Percentiles rank a stretch among this genome's conserved stretches.
Evolutionary conservation across 305 asterid species (phyloP).

Genomic region (Fraxinus greggii): DNA sequence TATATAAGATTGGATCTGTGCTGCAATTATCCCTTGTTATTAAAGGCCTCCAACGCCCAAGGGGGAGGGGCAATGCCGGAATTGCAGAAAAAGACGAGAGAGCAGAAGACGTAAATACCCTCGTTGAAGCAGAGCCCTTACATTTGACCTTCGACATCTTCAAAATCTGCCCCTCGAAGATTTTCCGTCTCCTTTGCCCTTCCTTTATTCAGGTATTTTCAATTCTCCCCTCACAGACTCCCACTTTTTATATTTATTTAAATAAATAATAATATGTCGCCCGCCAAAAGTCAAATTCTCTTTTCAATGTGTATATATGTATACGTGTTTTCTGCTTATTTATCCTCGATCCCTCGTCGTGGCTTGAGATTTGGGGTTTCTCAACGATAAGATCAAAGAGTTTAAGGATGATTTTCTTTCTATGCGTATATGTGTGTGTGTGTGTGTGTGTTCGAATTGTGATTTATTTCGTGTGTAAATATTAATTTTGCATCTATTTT

Average conservation of each 20-base stretch:
- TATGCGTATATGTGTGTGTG: neutral
- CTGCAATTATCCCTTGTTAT: neutral
- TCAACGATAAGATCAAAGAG: neutral
- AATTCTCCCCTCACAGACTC: constrained; percentile 27
- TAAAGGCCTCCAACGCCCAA: neutral
- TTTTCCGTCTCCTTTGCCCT: constrained; percentile 50
- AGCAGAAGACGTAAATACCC: constrained; percentile 39
- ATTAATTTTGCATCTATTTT: neutral
- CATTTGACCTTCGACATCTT: constrained; percentile 18
- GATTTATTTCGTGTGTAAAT: neutral
- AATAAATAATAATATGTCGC: neutral
- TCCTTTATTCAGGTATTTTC: constrained; percentile 46
- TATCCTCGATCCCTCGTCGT: neutral
- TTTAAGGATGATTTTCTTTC: neutral
- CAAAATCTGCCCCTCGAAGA: constrained; percentile 36
- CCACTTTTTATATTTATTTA: neutral
- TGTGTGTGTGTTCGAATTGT: neutral
- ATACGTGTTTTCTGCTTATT: neutral
- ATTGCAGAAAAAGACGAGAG: neutral
- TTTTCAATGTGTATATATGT: neutral
- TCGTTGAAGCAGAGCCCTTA: constrained; percentile 6
- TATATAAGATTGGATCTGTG: neutral
- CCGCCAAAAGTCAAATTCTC: constrained; percentile 30
- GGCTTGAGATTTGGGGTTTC: neutral
- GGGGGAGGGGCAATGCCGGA: constrained; percentile 30